phyloP scores from a whole-genome alignment of 208 protist species.

The Trypanosoma rangeli region DNA sequence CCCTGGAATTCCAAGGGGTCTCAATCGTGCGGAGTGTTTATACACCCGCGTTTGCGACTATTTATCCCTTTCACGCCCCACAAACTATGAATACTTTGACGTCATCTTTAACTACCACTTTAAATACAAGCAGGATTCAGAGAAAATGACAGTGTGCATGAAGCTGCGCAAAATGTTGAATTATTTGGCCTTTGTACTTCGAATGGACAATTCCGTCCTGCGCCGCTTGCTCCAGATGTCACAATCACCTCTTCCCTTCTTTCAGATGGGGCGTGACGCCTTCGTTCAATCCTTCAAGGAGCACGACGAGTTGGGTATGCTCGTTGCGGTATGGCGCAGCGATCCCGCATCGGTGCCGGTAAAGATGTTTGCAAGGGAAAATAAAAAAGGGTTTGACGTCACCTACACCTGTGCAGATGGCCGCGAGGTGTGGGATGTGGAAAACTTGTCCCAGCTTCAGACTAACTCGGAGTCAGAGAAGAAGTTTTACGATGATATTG shows the following conservation, averaged over 20 bases:
- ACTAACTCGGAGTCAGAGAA: neutral
- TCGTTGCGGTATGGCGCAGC: constrained; percentile 30
- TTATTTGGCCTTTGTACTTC: constrained; percentile 36
- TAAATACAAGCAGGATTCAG: neutral
- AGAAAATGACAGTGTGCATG: neutral
- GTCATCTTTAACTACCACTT: constrained; percentile 37
- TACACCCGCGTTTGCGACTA: constrained; percentile 23
- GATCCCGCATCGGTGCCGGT: constrained; percentile 21
- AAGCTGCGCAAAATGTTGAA: constrained; percentile 37
- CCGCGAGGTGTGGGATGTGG: constrained; percentile 19
- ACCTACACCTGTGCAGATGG: constrained; percentile 29
- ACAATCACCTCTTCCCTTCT: constrained; percentile 35
- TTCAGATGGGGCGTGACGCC: constrained; percentile 28
- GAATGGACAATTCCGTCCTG: constrained; percentile 30
- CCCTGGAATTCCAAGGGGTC: constrained; percentile 22
- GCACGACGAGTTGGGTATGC: constrained; percentile 30
- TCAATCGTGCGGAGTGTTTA: constrained; percentile 23
- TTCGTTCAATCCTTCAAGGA: constrained; percentile 30
- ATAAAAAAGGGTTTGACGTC: constrained; percentile 27
- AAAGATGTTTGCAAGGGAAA: constrained; percentile 11
- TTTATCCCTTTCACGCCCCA: constrained; percentile 14
- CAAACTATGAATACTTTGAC: constrained; percentile 33
- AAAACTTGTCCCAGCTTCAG: constrained; percentile 4
- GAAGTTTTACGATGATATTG: constrained; percentile 2
- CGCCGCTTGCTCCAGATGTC: constrained; percentile 36